Base-by-base conservation (phyloP, 2,329 filamentous ascomycete species). In the Dactylonectria macrodidyma region DNA sequence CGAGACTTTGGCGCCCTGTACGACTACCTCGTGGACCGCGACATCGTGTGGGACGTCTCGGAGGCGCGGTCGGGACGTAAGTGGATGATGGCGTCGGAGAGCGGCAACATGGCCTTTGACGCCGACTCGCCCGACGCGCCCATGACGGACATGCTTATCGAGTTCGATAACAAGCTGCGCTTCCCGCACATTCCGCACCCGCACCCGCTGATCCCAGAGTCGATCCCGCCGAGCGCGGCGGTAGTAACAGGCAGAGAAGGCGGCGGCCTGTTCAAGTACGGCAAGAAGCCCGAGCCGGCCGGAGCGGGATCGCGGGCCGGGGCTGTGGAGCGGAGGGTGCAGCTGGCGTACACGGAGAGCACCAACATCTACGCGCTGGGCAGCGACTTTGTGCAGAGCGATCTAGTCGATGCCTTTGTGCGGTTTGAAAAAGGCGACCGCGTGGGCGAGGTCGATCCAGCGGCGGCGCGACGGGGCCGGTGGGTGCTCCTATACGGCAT, bases 141-240 rank as follows among this genome's bases (percentile, higher is more conserved):
- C 2, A 85, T 93, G 71, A 91, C 90, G 0, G 90, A 92, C 72
- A 87, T 93, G 78, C 81, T 93, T 3, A 83, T 92, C 62, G 85
- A 87, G 62, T 93, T 89, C 69, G 91, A 93, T 79, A 91, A 88
- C 68, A 85, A 84, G 59, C 82, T 89, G 71, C 84, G 86, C 8
- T 91, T 89, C 75, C 90, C 91, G 3, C 90, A 92, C 67, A 88
- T 93, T 51, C 88, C 91, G 0, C 87, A 92, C 66, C 90, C 91
- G 0, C 92, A 91, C 70, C 90, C 91, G 0, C 79, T 92, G 1
- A 83, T 92, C 3, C 91, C 91, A 2, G 83, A 87, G 50, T 84
- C 85, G 0, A 84, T 85, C 36, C 78, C 82, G 1, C 78, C 82
- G 0, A 71, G 70, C 10, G 48, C 71, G 5, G 50, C 58, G 19